These are phyloP conservation scores for Alloascoidea africana DNA, from an alignment of 805 yeast genomes.

Conservation along the genomic window DNA sequence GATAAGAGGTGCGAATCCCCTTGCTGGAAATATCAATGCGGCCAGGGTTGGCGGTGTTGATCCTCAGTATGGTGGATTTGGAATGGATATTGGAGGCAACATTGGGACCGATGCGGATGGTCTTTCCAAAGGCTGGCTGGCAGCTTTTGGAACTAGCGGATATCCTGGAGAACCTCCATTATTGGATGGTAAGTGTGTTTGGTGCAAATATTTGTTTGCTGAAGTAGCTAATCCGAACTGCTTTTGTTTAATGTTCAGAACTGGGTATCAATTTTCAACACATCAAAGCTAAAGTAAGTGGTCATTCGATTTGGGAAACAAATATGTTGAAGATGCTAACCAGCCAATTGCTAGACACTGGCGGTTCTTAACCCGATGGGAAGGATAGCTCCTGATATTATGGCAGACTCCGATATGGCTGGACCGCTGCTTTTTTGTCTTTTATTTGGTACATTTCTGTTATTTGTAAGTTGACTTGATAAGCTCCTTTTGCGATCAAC, in stretches of 20 bases:
- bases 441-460: constrained; percentile 66
- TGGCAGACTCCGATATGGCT: constrained; percentile 85
- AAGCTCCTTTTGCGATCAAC: not conserved
- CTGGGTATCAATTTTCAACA: constrained; percentile 86
- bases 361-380: constrained; percentile 75
- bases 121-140: constrained; percentile 63
- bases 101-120: constrained; percentile 20
- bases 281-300: constrained; percentile 43
- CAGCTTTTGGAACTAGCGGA: constrained; percentile 88
- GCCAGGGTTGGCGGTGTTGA: not conserved
- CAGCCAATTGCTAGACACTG: constrained; percentile 33
- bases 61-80: not conserved
- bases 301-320: too few relatives aligned
- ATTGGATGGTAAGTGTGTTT: constrained; percentile 30
- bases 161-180: constrained; percentile 92
- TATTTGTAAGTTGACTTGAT: constrained; percentile 25
- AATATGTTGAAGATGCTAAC: too few relatives aligned
- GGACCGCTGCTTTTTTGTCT: constrained; percentile 88
- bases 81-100: constrained; percentile 1
- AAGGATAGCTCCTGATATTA: constrained; percentile 51
- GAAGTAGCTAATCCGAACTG: not conserved
- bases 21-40: constrained; percentile 1
- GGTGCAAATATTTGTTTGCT: not conserved
- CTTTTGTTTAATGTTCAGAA: constrained; percentile 23
- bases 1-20: constrained; percentile 15